These are phyloP conservation scores for Luffa acutangula DNA, from an alignment of 306 rosid species.

Conservation along the genomic window DNA sequence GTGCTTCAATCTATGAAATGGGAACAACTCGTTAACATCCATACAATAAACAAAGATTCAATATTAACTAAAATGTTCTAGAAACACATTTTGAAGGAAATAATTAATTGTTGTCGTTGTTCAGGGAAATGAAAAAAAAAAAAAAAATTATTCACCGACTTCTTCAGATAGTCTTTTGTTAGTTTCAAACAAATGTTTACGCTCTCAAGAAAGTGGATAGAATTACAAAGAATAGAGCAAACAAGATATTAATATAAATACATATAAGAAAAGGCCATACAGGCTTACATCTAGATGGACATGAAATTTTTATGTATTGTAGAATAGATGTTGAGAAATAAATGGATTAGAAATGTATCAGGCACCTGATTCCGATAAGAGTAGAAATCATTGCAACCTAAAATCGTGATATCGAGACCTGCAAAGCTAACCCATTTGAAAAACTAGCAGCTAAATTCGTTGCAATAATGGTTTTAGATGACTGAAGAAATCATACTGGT, in stretches of 20 bases:
- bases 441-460: constrained; percentile 10
- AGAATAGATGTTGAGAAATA: neutral
- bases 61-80: neutral
- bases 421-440: constrained; percentile 26
- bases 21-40: constrained; percentile 14
- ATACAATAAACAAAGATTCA: neutral
- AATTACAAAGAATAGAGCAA: neutral
- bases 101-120: neutral
- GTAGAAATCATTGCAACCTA: constrained; percentile 86
- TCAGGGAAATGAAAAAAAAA: neutral
- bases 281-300: neutral
- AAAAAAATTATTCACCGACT: neutral
- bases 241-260: neutral
- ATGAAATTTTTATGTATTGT: neutral
- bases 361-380: constrained; percentile 76
- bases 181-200: neutral
- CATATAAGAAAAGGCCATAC: neutral
- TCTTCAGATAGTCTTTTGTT: neutral
- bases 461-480: constrained; percentile 11
- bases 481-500: neutral
- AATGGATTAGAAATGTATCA: neutral
- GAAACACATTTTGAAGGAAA: neutral
- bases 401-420: constrained; percentile 87
- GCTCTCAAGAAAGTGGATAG: neutral
- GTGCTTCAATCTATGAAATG: constrained; percentile 59